Conservation (phyloP, 305 asterid genomes). For the Petunia hybrid region DNA sequence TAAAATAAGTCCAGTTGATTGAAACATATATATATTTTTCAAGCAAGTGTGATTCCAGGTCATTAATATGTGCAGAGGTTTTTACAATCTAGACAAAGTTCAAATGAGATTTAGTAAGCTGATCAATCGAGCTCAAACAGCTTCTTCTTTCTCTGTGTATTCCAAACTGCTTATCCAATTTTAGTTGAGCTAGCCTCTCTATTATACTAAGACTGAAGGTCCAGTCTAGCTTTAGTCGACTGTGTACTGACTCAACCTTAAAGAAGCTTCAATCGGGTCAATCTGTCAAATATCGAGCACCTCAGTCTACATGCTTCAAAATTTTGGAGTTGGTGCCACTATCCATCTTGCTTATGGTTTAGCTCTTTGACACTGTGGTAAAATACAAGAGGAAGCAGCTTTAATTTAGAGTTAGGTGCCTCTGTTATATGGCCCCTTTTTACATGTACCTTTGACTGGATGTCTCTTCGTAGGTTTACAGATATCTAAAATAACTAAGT, state of each 20-base stretch:
- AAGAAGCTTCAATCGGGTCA: background rate
- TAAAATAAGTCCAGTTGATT: background rate
- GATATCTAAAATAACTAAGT: background rate
- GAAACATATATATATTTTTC: background rate
- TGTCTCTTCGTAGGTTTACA: background rate
- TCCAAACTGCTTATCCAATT: background rate
- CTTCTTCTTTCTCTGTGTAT: background rate
- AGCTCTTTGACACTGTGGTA: background rate
- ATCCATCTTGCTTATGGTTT: background rate
- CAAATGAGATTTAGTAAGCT: background rate
- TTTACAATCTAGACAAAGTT: background rate
- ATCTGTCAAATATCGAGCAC: background rate
- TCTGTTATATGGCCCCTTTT: background rate
- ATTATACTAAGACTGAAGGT: background rate
- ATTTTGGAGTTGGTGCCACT: background rate
- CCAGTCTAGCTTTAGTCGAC: background rate
- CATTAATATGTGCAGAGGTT: background rate
- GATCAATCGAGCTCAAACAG: background rate
- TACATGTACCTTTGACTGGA: background rate
- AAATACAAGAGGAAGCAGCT: background rate
- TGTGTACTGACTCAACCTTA: background rate
- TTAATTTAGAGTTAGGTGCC: background rate
- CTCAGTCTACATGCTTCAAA: background rate
- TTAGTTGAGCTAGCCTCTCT: background rate
- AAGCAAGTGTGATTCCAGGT: background rate